Evolutionary conservation across 345 rosid genomes (phyloP), one percentile per base, ranked within the genome.

Genomic region (Melastoma malabathricum): DNA sequence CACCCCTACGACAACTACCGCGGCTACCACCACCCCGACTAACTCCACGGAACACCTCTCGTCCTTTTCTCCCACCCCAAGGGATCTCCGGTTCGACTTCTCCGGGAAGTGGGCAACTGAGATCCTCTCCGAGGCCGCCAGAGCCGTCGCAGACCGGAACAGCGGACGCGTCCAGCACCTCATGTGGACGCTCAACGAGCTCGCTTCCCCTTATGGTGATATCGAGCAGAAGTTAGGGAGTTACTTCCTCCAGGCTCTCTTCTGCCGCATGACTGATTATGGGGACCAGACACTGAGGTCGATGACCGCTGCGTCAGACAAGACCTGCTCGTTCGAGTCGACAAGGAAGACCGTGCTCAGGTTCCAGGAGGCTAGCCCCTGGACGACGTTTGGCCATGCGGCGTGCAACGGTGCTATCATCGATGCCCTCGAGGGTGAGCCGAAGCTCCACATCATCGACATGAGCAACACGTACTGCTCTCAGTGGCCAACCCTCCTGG

Each of bases 301-400:
- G 18, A 56, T 84, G 56, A 64, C 72, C 3, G 64, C 88, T 0
- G 87, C 85, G 1, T 72, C 97, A 0, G 95, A 92, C 15, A 82
- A 77, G 59, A 74, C 76, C 1, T 77, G 81, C 63, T 84, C 94
- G 13, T 84, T 92, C 59, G 94, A 83, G 56, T 81, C 93, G 6
- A 84, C 88, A 0, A 70, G 95, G 18, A 92, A 80, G 67, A 79
- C 77, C 60, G 80, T 87, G 1, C 64, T 92, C 54, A 84, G 79
- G 69, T 84, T 87, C 46, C 98, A 92, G 72, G 98, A 92, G 75
- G 94, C 81, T 50, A 80, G 86, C 61, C 98, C 97, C 1, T 92
- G 98, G 98, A 78, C 82, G 38, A 92, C 97, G 58, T 92, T 92
- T 17, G 98, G 97, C n/a, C 97, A 92, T 64, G 97, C 84, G 9